Evolutionary conservation across 495 filamentous ascomycete species (phyloP).

Genomic region (Penicillium waksmanii): DNA sequence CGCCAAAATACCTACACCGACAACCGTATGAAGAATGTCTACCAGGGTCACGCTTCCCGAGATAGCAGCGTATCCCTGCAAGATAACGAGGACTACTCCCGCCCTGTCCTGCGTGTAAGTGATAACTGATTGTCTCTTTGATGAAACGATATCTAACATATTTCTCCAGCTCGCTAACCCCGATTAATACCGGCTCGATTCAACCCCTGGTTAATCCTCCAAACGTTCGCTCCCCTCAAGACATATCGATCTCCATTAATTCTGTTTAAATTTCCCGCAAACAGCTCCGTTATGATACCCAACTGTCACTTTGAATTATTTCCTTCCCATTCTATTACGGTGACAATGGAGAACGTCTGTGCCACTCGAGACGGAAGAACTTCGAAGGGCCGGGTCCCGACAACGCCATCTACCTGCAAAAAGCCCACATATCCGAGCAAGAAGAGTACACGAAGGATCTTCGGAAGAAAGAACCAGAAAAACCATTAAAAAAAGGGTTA

Average conservation of each 20-base stretch:
- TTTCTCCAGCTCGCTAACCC: conserved; percentile 55
- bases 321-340: conserved; percentile 29
- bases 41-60: conserved; percentile 47
- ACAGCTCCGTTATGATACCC: conserved; percentile 52
- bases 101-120: conserved; percentile 59
- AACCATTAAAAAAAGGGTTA: conserved; percentile 5
- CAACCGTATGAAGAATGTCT: conserved; percentile 51
- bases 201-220: conserved; percentile 11
- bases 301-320: conserved; percentile 40
- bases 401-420: neutral
- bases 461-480: conserved; percentile 7
- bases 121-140: neutral
- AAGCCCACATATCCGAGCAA: neutral
- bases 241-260: conserved; percentile 34
- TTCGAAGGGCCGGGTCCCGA: conserved; percentile 3
- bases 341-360: conserved; percentile 17
- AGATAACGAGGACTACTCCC: conserved; percentile 61
- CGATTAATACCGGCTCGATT: conserved; percentile 36
- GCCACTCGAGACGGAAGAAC: conserved; percentile 9
- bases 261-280: conserved; percentile 39
- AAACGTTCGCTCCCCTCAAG: conserved; percentile 18
- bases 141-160: conserved; percentile 27
- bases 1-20: conserved; percentile 46
- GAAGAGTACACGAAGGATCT: conserved; percentile 1
- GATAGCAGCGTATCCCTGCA: conserved; percentile 56